Percentiles rank a stretch among this genome's conserved stretches.
Evolutionary conservation across 148 eudicot species (phyloP).

Genomic region (Rhododendron ferrugineum): DNA sequence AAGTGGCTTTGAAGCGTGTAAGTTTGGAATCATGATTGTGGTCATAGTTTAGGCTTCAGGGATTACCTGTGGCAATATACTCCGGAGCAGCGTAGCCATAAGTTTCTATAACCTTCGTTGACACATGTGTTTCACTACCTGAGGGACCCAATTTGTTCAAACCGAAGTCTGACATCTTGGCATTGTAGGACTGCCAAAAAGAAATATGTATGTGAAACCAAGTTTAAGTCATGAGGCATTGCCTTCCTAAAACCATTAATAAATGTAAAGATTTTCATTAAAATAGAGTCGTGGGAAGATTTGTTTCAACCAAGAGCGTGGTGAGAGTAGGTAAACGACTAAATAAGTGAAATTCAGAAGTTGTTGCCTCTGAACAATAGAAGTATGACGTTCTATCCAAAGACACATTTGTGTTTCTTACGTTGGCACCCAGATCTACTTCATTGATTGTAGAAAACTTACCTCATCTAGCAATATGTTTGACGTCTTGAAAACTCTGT

Average conservation of each 20-base stretch:
- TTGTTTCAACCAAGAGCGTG: not conserved
- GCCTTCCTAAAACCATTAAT: not conserved
- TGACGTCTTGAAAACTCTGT: too few relatives aligned
- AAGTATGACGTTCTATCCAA: not conserved
- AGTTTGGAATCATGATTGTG: too few relatives aligned
- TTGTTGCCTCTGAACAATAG: not conserved
- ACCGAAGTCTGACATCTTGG: slow-evolving; percentile 86
- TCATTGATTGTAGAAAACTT: too few relatives aligned
- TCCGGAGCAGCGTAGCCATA: slow-evolving; percentile 87
- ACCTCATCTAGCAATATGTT: too few relatives aligned
- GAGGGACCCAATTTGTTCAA: slow-evolving; percentile 72
- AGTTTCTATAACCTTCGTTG: slow-evolving; percentile 78
- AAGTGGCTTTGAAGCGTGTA: too few relatives aligned
- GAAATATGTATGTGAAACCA: not conserved
- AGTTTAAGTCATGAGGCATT: not conserved
- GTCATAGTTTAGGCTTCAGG: too few relatives aligned
- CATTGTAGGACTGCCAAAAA: slow-evolving; percentile 52
- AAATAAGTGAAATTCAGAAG: not conserved
- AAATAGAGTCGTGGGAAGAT: not conserved
- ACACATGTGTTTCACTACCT: slow-evolving; percentile 54
- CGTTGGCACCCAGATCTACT: too few relatives aligned
- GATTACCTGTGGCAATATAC: too few relatives aligned
- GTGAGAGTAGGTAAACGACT: not conserved
- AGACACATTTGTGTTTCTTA: not conserved
- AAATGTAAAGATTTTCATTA: too few relatives aligned